phyloP scores from a whole-genome alignment of 495 filamentous ascomycete genomes.

The Penicillium paxilli region DNA sequence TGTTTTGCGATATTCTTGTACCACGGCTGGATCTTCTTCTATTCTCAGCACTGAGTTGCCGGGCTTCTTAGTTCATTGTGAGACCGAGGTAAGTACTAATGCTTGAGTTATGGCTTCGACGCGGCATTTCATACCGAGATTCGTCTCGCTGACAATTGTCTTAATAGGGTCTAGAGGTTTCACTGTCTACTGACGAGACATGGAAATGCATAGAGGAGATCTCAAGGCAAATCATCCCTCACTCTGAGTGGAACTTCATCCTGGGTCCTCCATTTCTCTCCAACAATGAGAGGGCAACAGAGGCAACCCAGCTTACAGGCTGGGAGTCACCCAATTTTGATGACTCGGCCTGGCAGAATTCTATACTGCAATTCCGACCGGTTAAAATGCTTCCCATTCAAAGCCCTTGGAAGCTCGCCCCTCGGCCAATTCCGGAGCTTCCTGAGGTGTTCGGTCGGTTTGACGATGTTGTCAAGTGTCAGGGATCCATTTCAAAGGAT shows the following conservation, averaged over 20 bases:
- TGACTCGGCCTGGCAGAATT: slow-evolving; percentile 17
- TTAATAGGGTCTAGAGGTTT: slow-evolving; percentile 6
- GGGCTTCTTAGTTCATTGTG: slow-evolving; percentile 20
- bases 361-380: slow-evolving; percentile 11
- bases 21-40: slow-evolving; percentile 17
- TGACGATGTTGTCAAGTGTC: slow-evolving; percentile 12
- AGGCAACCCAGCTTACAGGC: slow-evolving; percentile 4
- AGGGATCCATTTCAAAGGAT: background rate
- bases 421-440: slow-evolving; percentile 19
- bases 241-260: slow-evolving; percentile 23
- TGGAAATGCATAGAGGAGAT: slow-evolving; percentile 24
- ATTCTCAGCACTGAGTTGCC: slow-evolving; percentile 21
- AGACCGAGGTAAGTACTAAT: slow-evolving; percentile 3
- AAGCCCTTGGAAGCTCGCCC: slow-evolving; percentile 18
- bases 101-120: background rate
- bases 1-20: slow-evolving; percentile 24
- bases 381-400: slow-evolving; percentile 27
- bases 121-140: background rate
- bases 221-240: slow-evolving; percentile 9
- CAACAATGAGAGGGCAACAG: slow-evolving; percentile 21
- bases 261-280: slow-evolving; percentile 27
- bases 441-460: slow-evolving; percentile 13
- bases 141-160: background rate
- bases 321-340: slow-evolving; percentile 18
- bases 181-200: slow-evolving; percentile 13